Base-by-base conservation (phyloP, 2,329 filamentous ascomycete genomes). In the Paecilomyces niveus region DNA sequence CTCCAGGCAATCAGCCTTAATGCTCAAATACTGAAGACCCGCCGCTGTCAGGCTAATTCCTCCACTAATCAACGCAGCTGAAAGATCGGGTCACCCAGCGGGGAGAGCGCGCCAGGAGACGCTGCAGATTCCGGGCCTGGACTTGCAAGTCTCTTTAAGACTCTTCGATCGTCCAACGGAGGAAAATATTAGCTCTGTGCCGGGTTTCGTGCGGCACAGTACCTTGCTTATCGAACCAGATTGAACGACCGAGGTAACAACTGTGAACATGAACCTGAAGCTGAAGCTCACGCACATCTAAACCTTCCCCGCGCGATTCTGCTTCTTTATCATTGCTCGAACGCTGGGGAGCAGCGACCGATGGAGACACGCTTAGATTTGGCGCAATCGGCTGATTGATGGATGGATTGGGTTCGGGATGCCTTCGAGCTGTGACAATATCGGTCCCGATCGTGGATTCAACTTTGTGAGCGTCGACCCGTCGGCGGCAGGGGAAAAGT, bases 391-490 rank as follows among this genome's bases (percentile, higher is more conserved):
- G 39, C n/a, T 45, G 39, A 45, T 45, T 45, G 39, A 45, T 45
- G 39, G 39, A 45, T 45, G 39, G 39, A 45, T 45, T 45, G n/a
- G 39, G 15, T 45, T 45, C n/a, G 39, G n/a, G 39, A 45, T 45
- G 39, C 39, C 39, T 45, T 45, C 39, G n/a, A 18, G 39, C 39
- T 18, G 39, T 45, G 39, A 45, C 8, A 45, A n/a, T 45, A 45
- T 18, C 4, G 39, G 15, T 45, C 39, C 39, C 39, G 39, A 45
- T 9, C 39, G 39, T 45, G 57, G 57, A 2, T 59, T 59, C 50
- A 61, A 61, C 24, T 61, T 61, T 50, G 59, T 61, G 21, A 54
- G 54, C 18, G 59, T 61, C 55, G 59, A 61, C 52, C 59, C 59
- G 18, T 61, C 59, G 13, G 57, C 57, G 11, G 54, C 31, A 26